Evolutionary conservation across 2,329 filamentous ascomycete species (phyloP), one percentile per base, ranked within the genome.

Genomic region (Rhynchosporium graminicola): DNA sequence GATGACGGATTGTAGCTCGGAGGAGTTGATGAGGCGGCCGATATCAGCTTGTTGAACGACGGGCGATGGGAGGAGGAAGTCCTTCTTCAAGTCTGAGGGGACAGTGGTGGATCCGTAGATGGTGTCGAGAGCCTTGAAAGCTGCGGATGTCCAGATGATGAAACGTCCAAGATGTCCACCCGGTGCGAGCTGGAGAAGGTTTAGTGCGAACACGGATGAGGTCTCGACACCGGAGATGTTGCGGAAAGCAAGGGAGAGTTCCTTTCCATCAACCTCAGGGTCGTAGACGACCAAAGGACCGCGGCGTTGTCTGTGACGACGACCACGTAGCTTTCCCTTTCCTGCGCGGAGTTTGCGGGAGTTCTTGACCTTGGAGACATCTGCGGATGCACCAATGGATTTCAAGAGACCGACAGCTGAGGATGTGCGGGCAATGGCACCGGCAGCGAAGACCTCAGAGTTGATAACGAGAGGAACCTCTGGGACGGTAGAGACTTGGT

Each of bases 141-240:
- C 95, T 71, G 91, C 86, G 59, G 96, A 99, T 75, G 95, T 95
- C 95, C 95, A 99, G 87, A 99, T 86, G 80, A 99, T 87, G 88
- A 99, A 99, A 77, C 95, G 95, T 75, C 95, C 95, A 74, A 99
- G 91, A 84, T 99, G 95, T 76, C 95, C 96, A 86, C 95, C 95
- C 73, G 95, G 95, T 72, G 95, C 95, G 78, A 99, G 92, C 87
- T 99, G 95, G 79, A 99, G 92, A 76, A 98, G 93, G 88, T 98
- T 97, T 76, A 99, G 87, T 71, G 92, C 84, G 82, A 89, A 93
- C 80, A 97, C 93, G 73, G 93, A 89, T 77, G 86, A 93, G 71
- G 92, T 97, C 90, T 99, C 95, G 73, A 98, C 93, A 83, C 95
- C 95, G 76, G 95, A 87, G 77, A 99, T 90, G 89, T 99, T 99